Base-by-base conservation (phyloP, 352 stramenopile genomes). In the Phytopythium litorale region DNA sequence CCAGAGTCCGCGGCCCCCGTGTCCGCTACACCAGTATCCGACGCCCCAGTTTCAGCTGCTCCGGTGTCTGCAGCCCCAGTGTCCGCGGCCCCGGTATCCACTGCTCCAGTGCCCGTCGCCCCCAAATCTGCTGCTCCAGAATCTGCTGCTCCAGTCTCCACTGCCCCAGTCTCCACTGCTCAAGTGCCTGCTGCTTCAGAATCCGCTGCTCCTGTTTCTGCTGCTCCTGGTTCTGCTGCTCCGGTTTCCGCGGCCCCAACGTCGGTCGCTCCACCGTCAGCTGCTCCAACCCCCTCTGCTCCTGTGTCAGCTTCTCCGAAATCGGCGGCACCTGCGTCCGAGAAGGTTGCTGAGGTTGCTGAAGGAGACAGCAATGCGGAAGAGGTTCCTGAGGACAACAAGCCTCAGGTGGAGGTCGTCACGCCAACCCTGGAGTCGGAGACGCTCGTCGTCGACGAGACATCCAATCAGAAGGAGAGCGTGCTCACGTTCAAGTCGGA, bases 401-500 rank as follows among this genome's bases (percentile, higher is more conserved):
- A 48, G 19, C 42, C 42, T 2, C 42, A 48, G 42, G 16, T 23
- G 3, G 42, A 48, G 18, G 7, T 25, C n/a, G 42, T 19, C 42
- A 18, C 71, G 49, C 56, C 56, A 11, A 65, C 63, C 15, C 45
- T 56, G 4, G 65, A 49, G 0, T 66, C 61, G 45, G 60, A 67
- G 28, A 37, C 38, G 8, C 52, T 66, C n/a, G 50, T 48, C 5
- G 64, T 66, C 13, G 58, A 74, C 9, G 55, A 63, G 33, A 58
- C 56, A 1, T 18, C 59, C 50, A 73, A 68, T 32, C 65, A 52
- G 42, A 37, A 4, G 28, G 62, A 62, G 56, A 60, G 62, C 5
- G 59, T 57, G 7, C 63, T 84, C 8, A 62, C 73, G 42, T 89
- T 89, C 56, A 61, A 66, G n/a, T 61, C 69, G 8, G 62, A 64